Evolutionary conservation across 106 monocot species (phyloP).

Genomic region (Dendrobium huoshanense): DNA sequence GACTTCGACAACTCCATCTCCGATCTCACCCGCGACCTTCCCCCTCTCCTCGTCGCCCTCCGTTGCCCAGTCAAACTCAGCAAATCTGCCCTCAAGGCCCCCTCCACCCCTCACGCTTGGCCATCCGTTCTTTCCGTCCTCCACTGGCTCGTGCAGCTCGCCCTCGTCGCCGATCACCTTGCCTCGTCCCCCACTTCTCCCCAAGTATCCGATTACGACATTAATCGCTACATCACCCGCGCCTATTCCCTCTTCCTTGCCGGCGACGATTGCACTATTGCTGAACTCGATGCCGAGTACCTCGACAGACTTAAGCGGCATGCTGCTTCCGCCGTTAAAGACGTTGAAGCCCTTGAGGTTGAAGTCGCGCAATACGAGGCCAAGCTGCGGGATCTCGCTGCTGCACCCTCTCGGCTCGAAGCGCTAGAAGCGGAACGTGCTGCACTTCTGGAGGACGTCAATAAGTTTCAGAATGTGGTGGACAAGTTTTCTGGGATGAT

Average conservation of each 20-base stretch:
- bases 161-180: slow-evolving; percentile 25
- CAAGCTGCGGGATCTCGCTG: slow-evolving; percentile 15
- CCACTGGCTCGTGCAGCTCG: slow-evolving; percentile 71
- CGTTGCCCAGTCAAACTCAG: slow-evolving; percentile 63
- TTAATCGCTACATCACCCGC: slow-evolving; percentile 27
- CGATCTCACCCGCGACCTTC: slow-evolving; percentile 45
- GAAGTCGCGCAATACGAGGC: slow-evolving; percentile 42
- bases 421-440: slow-evolving; percentile 37
- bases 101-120: slow-evolving; percentile 83
- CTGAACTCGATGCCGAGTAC: slow-evolving; percentile 51
- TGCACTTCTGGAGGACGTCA: slow-evolving; percentile 34
- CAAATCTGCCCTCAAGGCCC: slow-evolving; percentile 68
- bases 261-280: slow-evolving; percentile 60
- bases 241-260: slow-evolving; percentile 56
- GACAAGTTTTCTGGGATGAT: slow-evolving; percentile 33
- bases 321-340: slow-evolving; percentile 7
- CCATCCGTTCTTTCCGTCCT: slow-evolving; percentile 59
- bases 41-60: slow-evolving; percentile 30
- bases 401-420: slow-evolving; percentile 33
- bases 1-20: slow-evolving; percentile 18
- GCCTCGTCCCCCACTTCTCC: slow-evolving; percentile 2
- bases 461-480: slow-evolving; percentile 59
- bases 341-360: slow-evolving; percentile 23
- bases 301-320: slow-evolving; percentile 11
- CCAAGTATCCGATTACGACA: slow-evolving; percentile 11